Evolutionary conservation across 495 filamentous ascomycete genomes (phyloP).

Genomic region (Talaromyces nanjingensis): DNA sequence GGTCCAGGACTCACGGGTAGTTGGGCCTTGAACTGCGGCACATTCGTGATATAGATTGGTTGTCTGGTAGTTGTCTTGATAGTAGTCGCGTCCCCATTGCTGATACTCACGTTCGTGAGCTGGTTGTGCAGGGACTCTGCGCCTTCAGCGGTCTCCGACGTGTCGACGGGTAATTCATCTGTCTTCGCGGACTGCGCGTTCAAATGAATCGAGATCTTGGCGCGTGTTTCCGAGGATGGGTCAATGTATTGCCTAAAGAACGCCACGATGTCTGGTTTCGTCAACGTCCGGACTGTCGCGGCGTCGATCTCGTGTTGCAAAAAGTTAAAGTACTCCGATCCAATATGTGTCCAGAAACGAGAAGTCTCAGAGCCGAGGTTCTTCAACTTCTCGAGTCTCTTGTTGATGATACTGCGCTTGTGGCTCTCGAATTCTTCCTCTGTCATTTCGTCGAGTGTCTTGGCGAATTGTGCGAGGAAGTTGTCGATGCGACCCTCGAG

Average conservation of each 20-base stretch:
- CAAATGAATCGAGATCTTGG: conserved; percentile 79
- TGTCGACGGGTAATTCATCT: conserved; percentile 14
- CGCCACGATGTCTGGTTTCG: conserved; percentile 67
- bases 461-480: conserved; percentile 63
- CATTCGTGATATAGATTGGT: conserved; percentile 58
- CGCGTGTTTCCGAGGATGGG: conserved; percentile 62
- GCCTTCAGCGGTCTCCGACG: conserved; percentile 39
- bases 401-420: conserved; percentile 83
- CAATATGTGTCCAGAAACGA: conserved; percentile 79
- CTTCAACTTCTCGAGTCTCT: conserved; percentile 86
- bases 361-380: conserved; percentile 78
- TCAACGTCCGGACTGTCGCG: conserved; percentile 62
- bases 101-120: conserved; percentile 32
- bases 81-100: conserved; percentile 9
- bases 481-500: conserved; percentile 80
- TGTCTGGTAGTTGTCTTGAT: conserved; percentile 14
- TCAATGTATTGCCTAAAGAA: conserved; percentile 76
- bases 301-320: conserved; percentile 73
- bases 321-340: conserved; percentile 85
- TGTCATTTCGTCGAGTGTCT: conserved; percentile 65
- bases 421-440: conserved; percentile 84
- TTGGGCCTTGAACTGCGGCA: conserved; percentile 68
- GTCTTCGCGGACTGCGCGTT: conserved; percentile 54
- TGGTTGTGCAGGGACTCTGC: conserved; percentile 39
- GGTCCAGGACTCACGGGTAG: conserved; percentile 63